A percentile compares a stretch with the other conserved stretches of the same genome.
Conservation (phyloP, 352 stramenopile species). For the Pythium dissotocum region DNA sequence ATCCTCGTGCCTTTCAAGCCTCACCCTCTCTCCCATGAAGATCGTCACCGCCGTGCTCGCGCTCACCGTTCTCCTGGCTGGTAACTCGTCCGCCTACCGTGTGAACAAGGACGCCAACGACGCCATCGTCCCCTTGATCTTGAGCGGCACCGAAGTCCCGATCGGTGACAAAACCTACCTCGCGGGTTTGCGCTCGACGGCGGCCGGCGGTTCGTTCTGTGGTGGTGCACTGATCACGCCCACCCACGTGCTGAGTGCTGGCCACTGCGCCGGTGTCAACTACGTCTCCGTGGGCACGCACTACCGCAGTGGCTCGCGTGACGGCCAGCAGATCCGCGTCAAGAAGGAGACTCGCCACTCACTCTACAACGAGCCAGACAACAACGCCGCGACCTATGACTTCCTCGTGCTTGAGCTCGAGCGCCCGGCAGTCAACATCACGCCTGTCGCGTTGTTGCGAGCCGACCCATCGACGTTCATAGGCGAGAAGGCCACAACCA, state of each 20-base stretch:
- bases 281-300: constrained; percentile 27
- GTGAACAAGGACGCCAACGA: neutral
- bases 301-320: constrained; percentile 17
- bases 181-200: constrained; percentile 14
- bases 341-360: constrained; percentile 18
- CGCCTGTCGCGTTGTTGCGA: constrained; percentile 21
- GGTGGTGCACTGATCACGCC: constrained; percentile 29
- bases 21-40: neutral
- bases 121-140: constrained; percentile 16
- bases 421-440: constrained; percentile 7
- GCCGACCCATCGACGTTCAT: constrained; percentile 8
- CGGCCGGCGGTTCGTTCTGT: constrained; percentile 15
- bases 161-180: constrained; percentile 25
- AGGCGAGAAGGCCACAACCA: constrained; percentile 13
- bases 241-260: constrained; percentile 28
- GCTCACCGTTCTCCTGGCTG: neutral
- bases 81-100: neutral
- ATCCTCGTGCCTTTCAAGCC: neutral
- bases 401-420: constrained; percentile 35
- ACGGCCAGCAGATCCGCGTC: constrained; percentile 17
- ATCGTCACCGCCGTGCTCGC: neutral
- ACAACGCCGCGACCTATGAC: constrained; percentile 29
- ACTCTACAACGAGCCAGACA: constrained; percentile 17
- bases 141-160: constrained; percentile 27
- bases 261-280: constrained; percentile 22